Base-by-base conservation (phyloP, 331 rosid genomes). In the Saraca asoca region DNA sequence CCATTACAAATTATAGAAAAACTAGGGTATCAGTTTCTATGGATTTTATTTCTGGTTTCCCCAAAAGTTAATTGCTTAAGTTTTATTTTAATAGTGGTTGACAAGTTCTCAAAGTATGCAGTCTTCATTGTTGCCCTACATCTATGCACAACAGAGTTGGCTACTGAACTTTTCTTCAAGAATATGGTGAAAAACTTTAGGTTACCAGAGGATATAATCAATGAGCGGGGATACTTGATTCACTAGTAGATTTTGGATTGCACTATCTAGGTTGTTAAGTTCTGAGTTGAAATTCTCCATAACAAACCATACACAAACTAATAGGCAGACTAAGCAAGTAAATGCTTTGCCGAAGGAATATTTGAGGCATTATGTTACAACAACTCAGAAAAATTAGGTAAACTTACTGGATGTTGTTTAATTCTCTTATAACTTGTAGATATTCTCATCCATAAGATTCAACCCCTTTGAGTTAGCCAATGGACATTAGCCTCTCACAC, bases 21-120 rank as follows among this genome's bases (percentile, higher is more conserved):
- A 1, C 41, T 0, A 59, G 31, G 3, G 31, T 3, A 24, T 3
- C 31, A 1, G 3, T 24, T 24, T 24, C 3, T 1, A 24, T 24
- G 69, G 58, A 75, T 12, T 75, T 75, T 0, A 42, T 75, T 13
- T 0, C 5, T 0, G 51, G 69, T 1, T 50, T 13, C 1, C 48
- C 51, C 0, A 41, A 12, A 0, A n/a, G n/a, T 35, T 9, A 14
- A 19, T 2, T 41, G 17, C 6, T 5, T 12, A 5, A 45, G 51
- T 6, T 38, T 12, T 0, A 8, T 46, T 0, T 0, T 69, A 2
- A 51, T 57, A 0, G 34, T 69, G 5, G 45, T 69, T 2, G 76
- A 56, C 0, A 0, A 4, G 0, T 50, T 70, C 5, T 69, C 12
- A 7, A 41, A 41, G 3, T 41, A 41, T 41, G 45, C 13, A 6